phyloP scores from a whole-genome alignment of 2,329 filamentous ascomycete species.

The Neodidymelliopsis sp. region DNA sequence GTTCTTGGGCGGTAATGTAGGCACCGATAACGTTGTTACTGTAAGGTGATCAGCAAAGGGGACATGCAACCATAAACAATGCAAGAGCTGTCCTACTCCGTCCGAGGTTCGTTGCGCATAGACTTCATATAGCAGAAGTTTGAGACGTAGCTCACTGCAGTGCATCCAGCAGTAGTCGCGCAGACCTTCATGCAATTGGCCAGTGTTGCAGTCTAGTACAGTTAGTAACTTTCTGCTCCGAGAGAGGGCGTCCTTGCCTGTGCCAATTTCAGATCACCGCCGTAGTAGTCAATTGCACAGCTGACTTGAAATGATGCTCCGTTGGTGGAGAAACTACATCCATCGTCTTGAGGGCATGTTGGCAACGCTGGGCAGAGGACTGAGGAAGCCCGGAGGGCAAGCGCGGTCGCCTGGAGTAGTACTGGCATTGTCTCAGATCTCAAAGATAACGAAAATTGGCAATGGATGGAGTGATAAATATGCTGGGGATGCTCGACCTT shows the following conservation, averaged over 20 bases:
- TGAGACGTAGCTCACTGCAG: too few relatives aligned
- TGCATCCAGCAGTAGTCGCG: background rate
- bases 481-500: too few relatives aligned
- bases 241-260: background rate
- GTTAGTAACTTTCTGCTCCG: background rate
- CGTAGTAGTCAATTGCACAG: slow-evolving; percentile 3
- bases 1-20: background rate
- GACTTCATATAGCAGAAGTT: too few relatives aligned
- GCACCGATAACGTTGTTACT: background rate
- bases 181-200: background rate
- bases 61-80: too few relatives aligned
- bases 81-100: too few relatives aligned
- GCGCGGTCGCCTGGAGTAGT: too few relatives aligned
- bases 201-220: background rate
- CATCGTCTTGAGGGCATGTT: background rate
- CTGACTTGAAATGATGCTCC: slow-evolving; percentile 3
- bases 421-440: too few relatives aligned
- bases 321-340: background rate
- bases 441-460: too few relatives aligned
- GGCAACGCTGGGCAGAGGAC: background rate
- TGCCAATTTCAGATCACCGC: background rate
- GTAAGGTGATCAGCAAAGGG: too few relatives aligned
- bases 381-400: background rate
- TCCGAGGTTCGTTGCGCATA: too few relatives aligned
- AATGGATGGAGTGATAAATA: too few relatives aligned